Evolutionary conservation across 495 filamentous ascomycete genomes (phyloP), one percentile per base, ranked within the genome.

Genomic region (Aspergillus cristatus): DNA sequence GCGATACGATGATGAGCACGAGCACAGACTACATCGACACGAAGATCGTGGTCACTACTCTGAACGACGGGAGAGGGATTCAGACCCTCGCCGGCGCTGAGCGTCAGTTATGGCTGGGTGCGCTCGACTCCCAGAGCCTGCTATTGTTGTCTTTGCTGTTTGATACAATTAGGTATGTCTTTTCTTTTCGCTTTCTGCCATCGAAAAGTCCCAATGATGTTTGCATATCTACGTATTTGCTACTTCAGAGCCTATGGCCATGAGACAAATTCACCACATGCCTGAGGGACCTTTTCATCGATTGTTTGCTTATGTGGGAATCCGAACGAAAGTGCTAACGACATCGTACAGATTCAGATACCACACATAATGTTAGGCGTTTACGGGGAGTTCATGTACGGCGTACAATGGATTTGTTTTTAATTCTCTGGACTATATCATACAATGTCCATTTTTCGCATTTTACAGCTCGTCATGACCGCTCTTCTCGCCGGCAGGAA

Each of bases 401-500:
- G 18, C 41, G 40, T 47, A 45, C 32, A 51, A 14, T 22, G 22
- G 13, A 4, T 14, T 30, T 5, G 12, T 42, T 11, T 31, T 8
- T 15, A 26, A 15, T 40, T 34, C 14, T 24, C 16, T 39, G 33
- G 13, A 32, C 18, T 32, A 22, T 43, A 55, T 42, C 54, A 47
- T 56, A 52, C 50, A 60, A 28, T 29, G 37, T 41, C 8, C 8
- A 14, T 14, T 8, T n/a, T n/a, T 44, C 3, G 37, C 33, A 20
- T 35, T 43, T 36, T 53, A 70, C 41, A 70, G 44, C 51, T 70
- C 67, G 32, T 70, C 67, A 43, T 68, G 65, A 8, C 42, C 47
- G 12, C 46, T 42, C 37, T 53, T 42, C 30, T 40, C 45, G 28
- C 36, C 33, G 28, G 47, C 43, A 22, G 48, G 33, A 40, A 75